Evolutionary conservation across 352 stramenopile genomes (phyloP), one percentile per base, ranked within the genome.

Genomic region (Halophytophthora polymorphica): DNA sequence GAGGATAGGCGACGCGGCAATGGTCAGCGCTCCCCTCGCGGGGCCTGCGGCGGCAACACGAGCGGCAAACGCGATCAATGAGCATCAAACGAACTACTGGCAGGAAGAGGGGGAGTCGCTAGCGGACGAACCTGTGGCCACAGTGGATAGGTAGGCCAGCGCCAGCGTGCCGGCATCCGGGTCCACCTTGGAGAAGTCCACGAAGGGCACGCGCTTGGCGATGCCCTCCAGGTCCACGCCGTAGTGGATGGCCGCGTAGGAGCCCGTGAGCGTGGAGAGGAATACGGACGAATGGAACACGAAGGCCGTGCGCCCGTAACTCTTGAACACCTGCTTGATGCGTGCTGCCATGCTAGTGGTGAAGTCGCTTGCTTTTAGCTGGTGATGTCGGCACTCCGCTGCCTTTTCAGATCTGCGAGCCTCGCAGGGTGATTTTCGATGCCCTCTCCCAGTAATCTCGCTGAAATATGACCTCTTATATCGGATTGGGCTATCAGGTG

Each of bases 251-350:
- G 77, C 77, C 3, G 62, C 64, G 50, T 90, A 94, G 18, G 76
- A 83, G 38, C 80, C 89, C 1, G 78, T 82, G 58, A 99, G 97
- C 58, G 98, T 98, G 15, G 95, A 88, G 6, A 86, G 90, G 75
- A 99, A 99, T 37, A 95, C 59, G 56, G 92, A 96, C 18, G 94
- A 84, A 47, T 97, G 64, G 45, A 97, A 88, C 80, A 98, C 88
- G 35, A 98, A 66, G 25, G 88, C 67, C 48, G 98, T 83, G 68
- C 98, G 97, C 12, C 96, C 84, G 77, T 98, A 98, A 58, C 97
- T 91, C 62, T 95, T 77, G 19, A 90, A 69, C 55, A 95, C 83
- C 52, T 95, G 69, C 64, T 91, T 75, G 14, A 88, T 48, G 25
- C 71, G 73, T 44, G 44, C 71, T 53, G 66, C 90, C 85, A 77